Conservation (phyloP, 1,284 basidiomycete genomes). For the Melampsora occidentalis region DNA sequence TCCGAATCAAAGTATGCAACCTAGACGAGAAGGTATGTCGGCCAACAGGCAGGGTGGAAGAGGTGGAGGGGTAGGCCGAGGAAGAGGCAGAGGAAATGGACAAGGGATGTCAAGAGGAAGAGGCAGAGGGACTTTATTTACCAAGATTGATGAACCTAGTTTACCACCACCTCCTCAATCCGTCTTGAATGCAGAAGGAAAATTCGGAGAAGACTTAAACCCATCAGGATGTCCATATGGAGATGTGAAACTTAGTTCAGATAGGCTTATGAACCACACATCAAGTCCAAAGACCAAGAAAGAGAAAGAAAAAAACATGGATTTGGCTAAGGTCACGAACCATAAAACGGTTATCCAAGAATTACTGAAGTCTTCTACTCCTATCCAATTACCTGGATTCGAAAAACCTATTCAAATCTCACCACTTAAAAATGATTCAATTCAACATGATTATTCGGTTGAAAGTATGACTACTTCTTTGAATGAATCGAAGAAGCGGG, state of each 20-base stretch:
- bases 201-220: neutral
- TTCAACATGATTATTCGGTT: neutral
- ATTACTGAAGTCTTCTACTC: neutral
- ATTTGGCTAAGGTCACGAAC: neutral
- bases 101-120: neutral
- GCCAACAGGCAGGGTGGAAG: neutral
- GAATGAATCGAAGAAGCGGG: neutral
- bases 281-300: no score
- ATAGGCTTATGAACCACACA: no score
- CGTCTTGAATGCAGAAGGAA: neutral
- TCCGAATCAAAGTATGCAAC: neutral
- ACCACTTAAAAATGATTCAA: neutral
- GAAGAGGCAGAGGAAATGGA: neutral
- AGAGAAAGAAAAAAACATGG: neutral
- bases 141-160: neutral
- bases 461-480: neutral
- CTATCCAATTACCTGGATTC: neutral
- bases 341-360: neutral
- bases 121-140: neutral
- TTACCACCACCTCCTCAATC: neutral
- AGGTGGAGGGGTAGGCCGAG: neutral
- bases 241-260: neutral
- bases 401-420: neutral
- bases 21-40: neutral
- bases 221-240: neutral